A percentile compares a stretch with the other conserved stretches of the same genome.
These are phyloP conservation scores for Fusarium sp. DNA, from an alignment of 2,329 filamentous ascomycete species.

Conservation along the genomic window DNA sequence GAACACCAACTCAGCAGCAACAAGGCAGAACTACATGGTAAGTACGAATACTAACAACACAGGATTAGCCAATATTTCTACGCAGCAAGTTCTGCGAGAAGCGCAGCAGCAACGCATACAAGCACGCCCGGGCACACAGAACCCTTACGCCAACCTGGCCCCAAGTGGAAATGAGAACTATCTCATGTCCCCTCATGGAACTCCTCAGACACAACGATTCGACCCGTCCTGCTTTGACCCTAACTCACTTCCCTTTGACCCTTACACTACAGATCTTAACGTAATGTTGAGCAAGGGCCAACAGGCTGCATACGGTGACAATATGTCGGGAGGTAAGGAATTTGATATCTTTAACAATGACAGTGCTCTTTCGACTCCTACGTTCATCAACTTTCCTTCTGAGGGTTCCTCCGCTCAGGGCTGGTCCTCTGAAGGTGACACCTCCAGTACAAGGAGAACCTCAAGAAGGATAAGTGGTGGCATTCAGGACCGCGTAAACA, in stretches of 20 bases:
- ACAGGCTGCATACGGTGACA: conserved; percentile 57
- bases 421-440: conserved; percentile 66
- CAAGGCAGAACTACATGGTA: conserved; percentile 57
- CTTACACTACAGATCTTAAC: conserved; percentile 59
- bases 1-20: conserved; percentile 43
- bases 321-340: conserved; percentile 59
- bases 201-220: conserved; percentile 67
- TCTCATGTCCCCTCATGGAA: conserved; percentile 67
- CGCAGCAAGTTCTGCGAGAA: conserved; percentile 85
- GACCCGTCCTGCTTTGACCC: conserved; percentile 60
- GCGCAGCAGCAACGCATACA: conserved; percentile 85
- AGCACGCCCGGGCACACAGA: conserved; percentile 77
- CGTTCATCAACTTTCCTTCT: conserved; percentile 63
- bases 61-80: conserved; percentile 68
- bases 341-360: conserved; percentile 64
- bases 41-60: conserved; percentile 67
- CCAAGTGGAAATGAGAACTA: conserved; percentile 64
- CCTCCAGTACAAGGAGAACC: conserved; percentile 56
- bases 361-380: conserved; percentile 62
- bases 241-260: conserved; percentile 61
- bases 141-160: conserved; percentile 51
- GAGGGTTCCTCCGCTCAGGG: conserved; percentile 60
- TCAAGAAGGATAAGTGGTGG: conserved; percentile 69
- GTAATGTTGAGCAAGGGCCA: conserved; percentile 63
- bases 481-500: conserved; percentile 70